Percentiles rank a stretch among this genome's conserved stretches.
Evolutionary conservation across 2,329 filamentous ascomycete genomes (phyloP).

Genomic region (Cladosporium phlei): DNA sequence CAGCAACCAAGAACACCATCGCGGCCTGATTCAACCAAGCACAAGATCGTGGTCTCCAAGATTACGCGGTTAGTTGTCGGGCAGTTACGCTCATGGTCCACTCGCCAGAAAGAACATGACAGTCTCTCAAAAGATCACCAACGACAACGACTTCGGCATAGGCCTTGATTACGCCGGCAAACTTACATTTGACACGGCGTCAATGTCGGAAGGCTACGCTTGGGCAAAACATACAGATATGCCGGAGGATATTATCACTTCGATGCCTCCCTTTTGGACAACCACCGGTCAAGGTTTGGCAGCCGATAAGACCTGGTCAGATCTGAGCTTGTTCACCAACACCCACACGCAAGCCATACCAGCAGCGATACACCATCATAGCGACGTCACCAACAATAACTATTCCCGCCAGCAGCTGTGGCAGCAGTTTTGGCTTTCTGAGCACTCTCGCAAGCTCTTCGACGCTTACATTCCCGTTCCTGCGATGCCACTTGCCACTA

Average conservation of each 20-base stretch:
- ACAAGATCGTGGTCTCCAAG: neutral
- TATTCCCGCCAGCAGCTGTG: neutral
- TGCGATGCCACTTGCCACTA: neutral
- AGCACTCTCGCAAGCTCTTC: neutral
- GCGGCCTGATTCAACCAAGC: neutral
- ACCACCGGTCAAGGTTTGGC: neutral
- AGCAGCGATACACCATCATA: neutral
- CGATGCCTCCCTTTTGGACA: slow-evolving; percentile 8
- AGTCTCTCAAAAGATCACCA: neutral
- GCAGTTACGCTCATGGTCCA: neutral
- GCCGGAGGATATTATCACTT: neutral
- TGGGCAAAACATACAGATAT: neutral
- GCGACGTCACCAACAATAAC: neutral
- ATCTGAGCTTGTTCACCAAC: neutral
- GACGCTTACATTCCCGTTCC: neutral
- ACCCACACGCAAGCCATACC: neutral
- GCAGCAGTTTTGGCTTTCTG: neutral
- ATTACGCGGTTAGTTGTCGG: neutral
- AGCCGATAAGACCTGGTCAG: neutral
- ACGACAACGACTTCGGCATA: slow-evolving; percentile 7
- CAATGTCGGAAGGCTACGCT: neutral
- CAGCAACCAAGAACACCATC: slow-evolving; percentile 14
- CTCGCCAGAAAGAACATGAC: neutral
- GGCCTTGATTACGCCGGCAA: slow-evolving; percentile 3
- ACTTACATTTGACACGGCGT: neutral